Evolutionary conservation across 805 yeast species (phyloP).

Genomic region (Ogataea philodendri): DNA sequence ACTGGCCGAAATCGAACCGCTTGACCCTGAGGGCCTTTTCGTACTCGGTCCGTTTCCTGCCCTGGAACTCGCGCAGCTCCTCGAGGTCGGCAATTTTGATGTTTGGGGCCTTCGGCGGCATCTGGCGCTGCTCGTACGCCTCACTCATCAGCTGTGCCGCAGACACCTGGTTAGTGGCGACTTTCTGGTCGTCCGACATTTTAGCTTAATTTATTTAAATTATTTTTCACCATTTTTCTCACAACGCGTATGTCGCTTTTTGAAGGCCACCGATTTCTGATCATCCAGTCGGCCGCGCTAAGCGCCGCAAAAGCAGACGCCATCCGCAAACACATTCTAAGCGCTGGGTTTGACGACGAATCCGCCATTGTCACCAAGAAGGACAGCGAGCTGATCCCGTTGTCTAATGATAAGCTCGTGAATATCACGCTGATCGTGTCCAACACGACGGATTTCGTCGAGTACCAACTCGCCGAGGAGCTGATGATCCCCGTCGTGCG

Average conservation of each 20-base stretch:
- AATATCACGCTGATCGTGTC: slow-evolving; percentile 50
- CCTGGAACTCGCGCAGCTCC: slow-evolving; percentile 73
- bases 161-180: slow-evolving; percentile 54
- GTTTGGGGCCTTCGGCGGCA: slow-evolving; percentile 39
- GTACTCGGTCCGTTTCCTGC: slow-evolving; percentile 73
- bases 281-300: slow-evolving; percentile 18
- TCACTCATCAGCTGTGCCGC: slow-evolving; percentile 64
- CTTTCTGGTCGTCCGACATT: slow-evolving; percentile 6
- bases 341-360: slow-evolving; percentile 20
- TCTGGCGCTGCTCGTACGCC: slow-evolving; percentile 51
- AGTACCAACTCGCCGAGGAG: slow-evolving; percentile 44
- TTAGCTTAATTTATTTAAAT: slow-evolving; percentile 1
- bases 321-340: slow-evolving; percentile 16
- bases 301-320: slow-evolving; percentile 14
- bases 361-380: slow-evolving; percentile 15
- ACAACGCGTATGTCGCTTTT: slow-evolving; percentile 16
- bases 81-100: slow-evolving; percentile 69
- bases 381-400: slow-evolving; percentile 14
- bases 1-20: slow-evolving; percentile 76
- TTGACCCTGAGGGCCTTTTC: slow-evolving; percentile 88
- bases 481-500: slow-evolving; percentile 66
- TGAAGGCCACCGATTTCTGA: slow-evolving; percentile 19
- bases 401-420: slow-evolving; percentile 16
- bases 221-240: slow-evolving; percentile 1
- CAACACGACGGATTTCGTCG: slow-evolving; percentile 49